These are phyloP conservation scores for Amylocystis lapponica DNA, from an alignment of 768 basidiomycete species.

Conservation along the genomic window DNA sequence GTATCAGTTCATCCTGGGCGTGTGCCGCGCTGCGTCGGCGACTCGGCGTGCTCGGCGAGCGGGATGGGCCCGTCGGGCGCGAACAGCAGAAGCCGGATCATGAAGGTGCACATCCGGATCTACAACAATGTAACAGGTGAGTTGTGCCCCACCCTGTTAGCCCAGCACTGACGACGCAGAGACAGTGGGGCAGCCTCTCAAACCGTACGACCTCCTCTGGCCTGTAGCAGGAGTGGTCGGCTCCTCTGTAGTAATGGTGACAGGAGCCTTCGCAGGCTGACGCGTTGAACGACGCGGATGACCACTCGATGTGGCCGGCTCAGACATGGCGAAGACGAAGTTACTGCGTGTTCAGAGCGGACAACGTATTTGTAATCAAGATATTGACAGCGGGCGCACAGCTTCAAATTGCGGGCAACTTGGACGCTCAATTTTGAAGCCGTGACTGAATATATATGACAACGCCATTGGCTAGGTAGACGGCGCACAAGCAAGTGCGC, in stretches of 20 bases:
- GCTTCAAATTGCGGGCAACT: too few relatives aligned
- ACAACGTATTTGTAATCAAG: too few relatives aligned
- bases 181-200: slow-evolving; percentile 44
- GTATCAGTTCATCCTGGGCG: slow-evolving; percentile 87
- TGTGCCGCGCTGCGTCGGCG: slow-evolving; percentile 58
- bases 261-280: background rate
- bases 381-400: too few relatives aligned
- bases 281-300: slow-evolving; percentile 5
- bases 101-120: slow-evolving; percentile 88
- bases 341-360: too few relatives aligned
- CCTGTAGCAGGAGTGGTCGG: slow-evolving; percentile 39
- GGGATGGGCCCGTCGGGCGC: slow-evolving; percentile 12
- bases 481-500: too few relatives aligned
- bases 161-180: background rate
- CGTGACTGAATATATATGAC: too few relatives aligned
- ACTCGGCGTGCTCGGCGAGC: slow-evolving; percentile 31
- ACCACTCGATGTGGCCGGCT: too few relatives aligned
- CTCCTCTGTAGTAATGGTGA: background rate
- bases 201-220: slow-evolving; percentile 81
- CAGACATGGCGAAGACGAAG: too few relatives aligned
- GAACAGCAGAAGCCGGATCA: slow-evolving; percentile 62
- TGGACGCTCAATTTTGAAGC: too few relatives aligned
- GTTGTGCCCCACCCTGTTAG: slow-evolving; percentile 15
- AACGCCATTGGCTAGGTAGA: too few relatives aligned
- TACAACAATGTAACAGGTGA: slow-evolving; percentile 83